Evolutionary conservation across 2,329 filamentous ascomycete genomes (phyloP), one percentile per base, ranked within the genome.

Genomic region (Neofusicoccum ribis): DNA sequence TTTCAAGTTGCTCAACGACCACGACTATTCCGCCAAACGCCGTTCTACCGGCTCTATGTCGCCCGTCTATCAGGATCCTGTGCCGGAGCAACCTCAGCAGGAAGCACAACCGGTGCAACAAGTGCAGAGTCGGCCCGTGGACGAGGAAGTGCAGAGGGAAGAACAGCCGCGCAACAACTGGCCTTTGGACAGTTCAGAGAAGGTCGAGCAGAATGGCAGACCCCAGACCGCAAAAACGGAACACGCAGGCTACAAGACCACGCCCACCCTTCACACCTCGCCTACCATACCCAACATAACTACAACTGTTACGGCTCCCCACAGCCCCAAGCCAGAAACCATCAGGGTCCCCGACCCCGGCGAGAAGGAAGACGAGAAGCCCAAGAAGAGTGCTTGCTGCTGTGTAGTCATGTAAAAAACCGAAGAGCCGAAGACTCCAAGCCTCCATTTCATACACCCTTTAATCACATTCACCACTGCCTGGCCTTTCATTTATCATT

Each of bases 1-100:
- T 66, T 95, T 97, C 79, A 88, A 91, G 17, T 89, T 93, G 5
- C 81, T 98, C 68, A 95, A 91, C 70, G 74, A 81, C 43, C 86
- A 91, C 56, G 86, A 91, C 50, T 66, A 20, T n/a, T 39, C 47
- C 7, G 41, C 43, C 17, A 37, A 63, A 64, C 43, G 52, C 11
- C 37, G 20, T n/a, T 56, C 41, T 11, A 52, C n/a, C 20, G 59
- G 56, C 7, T 60, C 56, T 9, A 51, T 50, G 43, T 50, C 49
- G 49, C 67, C 69, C 27, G 70, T 72, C 14, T 69, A 64, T 70
- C 20, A 68, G 73, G 49, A 73, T 60, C 52, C 43, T 68, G 69
- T 50, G 77, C 68, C 67, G 79, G 67, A 71, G 69, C 27, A 23
- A 51, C n/a, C 43, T 11, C 27, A 44, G 39, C 27, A 27, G 9